Conservation (phyloP, 2,329 filamentous ascomycete species). For the Colletotrichum acutatum region DNA sequence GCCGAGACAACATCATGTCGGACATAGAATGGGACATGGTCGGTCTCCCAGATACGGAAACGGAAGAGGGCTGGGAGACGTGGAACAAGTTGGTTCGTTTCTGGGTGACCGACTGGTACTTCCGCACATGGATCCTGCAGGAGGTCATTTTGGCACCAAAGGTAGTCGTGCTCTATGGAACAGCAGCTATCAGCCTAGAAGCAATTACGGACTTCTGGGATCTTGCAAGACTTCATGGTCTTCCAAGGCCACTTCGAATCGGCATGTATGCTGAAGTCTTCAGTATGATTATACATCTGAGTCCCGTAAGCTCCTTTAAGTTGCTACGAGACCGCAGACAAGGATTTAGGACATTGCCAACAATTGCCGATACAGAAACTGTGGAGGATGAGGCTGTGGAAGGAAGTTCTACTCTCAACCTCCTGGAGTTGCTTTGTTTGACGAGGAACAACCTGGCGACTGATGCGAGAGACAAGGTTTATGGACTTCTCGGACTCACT, state of each 20-base stretch:
- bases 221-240: neutral
- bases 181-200: conserved; percentile 11
- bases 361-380: no score
- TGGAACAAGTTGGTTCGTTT: conserved; percentile 14
- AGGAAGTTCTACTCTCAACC: neutral
- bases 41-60: neutral
- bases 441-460: conserved; percentile 24
- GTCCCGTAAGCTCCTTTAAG: conserved; percentile 12
- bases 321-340: neutral
- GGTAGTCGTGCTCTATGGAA: conserved; percentile 6
- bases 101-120: conserved; percentile 26
- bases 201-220: conserved; percentile 20
- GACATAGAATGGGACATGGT: conserved; percentile 7
- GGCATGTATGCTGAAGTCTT: conserved; percentile 13
- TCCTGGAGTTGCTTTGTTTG: neutral
- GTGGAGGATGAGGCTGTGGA: neutral
- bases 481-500: conserved; percentile 18
- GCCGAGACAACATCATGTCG: neutral
- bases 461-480: conserved; percentile 7
- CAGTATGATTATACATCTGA: conserved; percentile 11
- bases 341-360: no score
- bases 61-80: neutral
- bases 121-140: conserved; percentile 29
- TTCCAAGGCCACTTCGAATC: conserved; percentile 6
- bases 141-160: conserved; percentile 16